Evolutionary conservation across 1,284 basidiomycete species (phyloP).

Genomic region (Paramarasmius palmivorus): DNA sequence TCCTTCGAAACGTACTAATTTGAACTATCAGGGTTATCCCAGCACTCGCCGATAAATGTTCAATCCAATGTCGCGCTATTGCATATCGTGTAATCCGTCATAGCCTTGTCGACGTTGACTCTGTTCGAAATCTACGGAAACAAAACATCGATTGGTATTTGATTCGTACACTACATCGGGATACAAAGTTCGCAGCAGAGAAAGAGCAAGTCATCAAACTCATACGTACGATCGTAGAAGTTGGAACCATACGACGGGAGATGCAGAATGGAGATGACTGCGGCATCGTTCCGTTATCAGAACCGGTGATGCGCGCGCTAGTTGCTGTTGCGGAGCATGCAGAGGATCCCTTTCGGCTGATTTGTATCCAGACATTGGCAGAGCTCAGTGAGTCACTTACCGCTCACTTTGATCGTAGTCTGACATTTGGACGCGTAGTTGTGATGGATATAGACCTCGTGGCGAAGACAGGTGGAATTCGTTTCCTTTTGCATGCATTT

Average conservation of each 20-base stretch:
- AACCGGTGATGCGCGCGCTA: constrained; percentile 82
- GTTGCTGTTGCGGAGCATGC: constrained; percentile 92
- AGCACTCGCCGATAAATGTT: constrained; percentile 74
- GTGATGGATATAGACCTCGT: constrained; percentile 87
- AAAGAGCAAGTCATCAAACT: constrained; percentile 95
- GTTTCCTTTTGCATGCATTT: constrained; percentile 85
- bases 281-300: constrained; percentile 61
- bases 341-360: constrained; percentile 86
- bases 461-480: constrained; percentile 79
- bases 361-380: constrained; percentile 87
- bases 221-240: constrained; percentile 80
- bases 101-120: constrained; percentile 69
- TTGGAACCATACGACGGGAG: constrained; percentile 60
- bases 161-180: constrained; percentile 84
- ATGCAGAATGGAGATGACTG: constrained; percentile 42
- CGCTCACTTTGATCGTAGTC: constrained; percentile 13
- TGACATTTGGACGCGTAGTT: constrained; percentile 45
- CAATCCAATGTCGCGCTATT: constrained; percentile 77
- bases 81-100: constrained; percentile 89
- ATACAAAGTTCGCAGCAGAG: constrained; percentile 82
- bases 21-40: constrained; percentile 59
- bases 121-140: constrained; percentile 56
- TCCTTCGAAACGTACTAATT: constrained; percentile 10
- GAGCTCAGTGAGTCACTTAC: constrained; percentile 74
- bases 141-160: constrained; percentile 88